Evolutionary conservation across 768 basidiomycete species (phyloP), one percentile per base, ranked within the genome.

Genomic region (Hygrophorus russula): DNA sequence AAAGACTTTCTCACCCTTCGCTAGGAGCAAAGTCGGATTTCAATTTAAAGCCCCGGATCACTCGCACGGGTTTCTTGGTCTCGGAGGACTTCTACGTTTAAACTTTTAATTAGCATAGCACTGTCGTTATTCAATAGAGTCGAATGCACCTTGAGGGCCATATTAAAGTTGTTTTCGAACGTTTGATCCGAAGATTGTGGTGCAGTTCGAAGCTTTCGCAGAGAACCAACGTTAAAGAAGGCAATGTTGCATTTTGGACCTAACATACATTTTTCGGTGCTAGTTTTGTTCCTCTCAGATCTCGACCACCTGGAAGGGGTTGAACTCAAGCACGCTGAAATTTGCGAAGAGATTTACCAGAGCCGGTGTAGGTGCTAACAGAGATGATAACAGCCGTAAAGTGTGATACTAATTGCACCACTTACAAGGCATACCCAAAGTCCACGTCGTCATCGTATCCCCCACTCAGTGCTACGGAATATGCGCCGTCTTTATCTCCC

Each of bases 361-460:
- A 79, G 7, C 86, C 86, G 0, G 85, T 89, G 48, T 81, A 89
- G 2, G 85, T 88, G 49, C 85, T 88, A 55, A 27, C 38, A 41
- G 43, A 15, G 10, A 19, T 32, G 7, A 36, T 2, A 36, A 18
- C 37, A 44, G 14, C 12, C 4, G 29, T 27, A 29, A 12, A 2
- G 18, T 19, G 18, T 24, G 35, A 18, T 27, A 37, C 32, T 29
- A 17, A 9, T 6, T 36, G 32, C 7, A 3, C 6, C 24, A 76
- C 85, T 61, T 54, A 88, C 86, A 90, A 90, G 10, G 71, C 82
- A 48, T 88, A 81, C 42, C 87, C 87, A 12, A 78, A 57, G 49
- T 91, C 87, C 13, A 90, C 73, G 51, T 90, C 88, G 43, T 90
- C 88, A 27, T 85, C 82, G 45, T 91, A 91, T 1, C 87, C 91